Base-by-base conservation (phyloP, 352 stramenopile species). In the Pythium phragmiticola region DNA sequence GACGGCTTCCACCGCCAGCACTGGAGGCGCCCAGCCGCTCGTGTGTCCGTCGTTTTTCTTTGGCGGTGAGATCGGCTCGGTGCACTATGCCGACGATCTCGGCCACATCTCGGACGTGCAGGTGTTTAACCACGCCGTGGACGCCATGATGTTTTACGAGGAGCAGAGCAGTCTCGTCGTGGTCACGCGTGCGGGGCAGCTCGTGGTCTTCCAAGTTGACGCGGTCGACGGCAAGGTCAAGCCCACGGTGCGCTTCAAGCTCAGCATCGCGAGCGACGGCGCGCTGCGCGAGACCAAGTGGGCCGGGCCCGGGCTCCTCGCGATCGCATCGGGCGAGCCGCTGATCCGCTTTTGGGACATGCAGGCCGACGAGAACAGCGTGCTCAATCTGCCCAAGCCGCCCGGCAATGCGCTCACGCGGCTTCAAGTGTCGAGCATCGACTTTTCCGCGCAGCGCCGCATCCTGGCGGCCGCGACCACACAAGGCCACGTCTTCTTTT, bases 341-440 rank as follows among this genome's bases (percentile, higher is more conserved):
- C 55, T 98, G 0, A 83, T 98, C 46, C 88, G 94, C 12, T 96
- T 98, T 49, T 98, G 92, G 90, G 90, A 98, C 63, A 75, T 98
- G 19, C 74, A 87, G 13, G 80, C 83, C 1, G 93, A 98, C 53
- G 87, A 98, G 60, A 98, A 94, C 69, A 98, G 96, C 57, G 84
- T 96, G 5, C 64, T 98, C 26, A 95, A 77, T 50, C 68, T 97
- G 8, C 79, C 83, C 0, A 88, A 88, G 57, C 60, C 70, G 8
- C 34, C 57, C 2, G 60, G 37, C 33, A 37, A 37, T 14, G 33
- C 41, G 7, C n/a, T 45, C 13, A 41, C 19, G 17, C 61, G 52
- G 28, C 90, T 94, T 63, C 80, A 88, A 36, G 89, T 97, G 19
- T 87, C 85, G 55, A 84, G 76, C 47, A 77, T 98, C 43, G 82